These are phyloP conservation scores for Symmetrospora coprosmae DNA, from an alignment of 768 basidiomycete species.

Conservation along the genomic window DNA sequence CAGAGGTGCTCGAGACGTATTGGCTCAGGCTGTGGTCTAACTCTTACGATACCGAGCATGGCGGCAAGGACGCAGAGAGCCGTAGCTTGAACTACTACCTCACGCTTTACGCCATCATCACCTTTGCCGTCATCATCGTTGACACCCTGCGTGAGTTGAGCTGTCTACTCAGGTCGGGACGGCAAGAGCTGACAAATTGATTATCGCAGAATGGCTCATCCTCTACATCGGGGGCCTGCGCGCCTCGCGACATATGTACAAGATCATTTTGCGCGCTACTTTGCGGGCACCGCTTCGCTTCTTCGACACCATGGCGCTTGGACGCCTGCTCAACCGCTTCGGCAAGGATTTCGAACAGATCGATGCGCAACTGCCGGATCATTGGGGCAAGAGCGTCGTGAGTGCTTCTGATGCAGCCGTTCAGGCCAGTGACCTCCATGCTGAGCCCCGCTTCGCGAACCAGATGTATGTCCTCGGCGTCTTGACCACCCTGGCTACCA, in stretches of 20 bases:
- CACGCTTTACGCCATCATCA: constrained; percentile 26
- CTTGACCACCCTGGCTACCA: constrained; percentile 28
- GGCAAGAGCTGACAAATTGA: background rate
- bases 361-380: constrained; percentile 30
- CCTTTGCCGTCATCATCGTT: constrained; percentile 25
- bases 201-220: constrained; percentile 20
- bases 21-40: constrained; percentile 29
- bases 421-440: background rate
- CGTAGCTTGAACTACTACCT: constrained; percentile 27
- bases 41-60: constrained; percentile 12
- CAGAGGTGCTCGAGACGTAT: constrained; percentile 26
- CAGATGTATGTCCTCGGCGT: constrained; percentile 30
- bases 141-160: constrained; percentile 21
- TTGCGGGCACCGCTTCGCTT: constrained; percentile 31
- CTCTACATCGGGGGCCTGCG: constrained; percentile 30
- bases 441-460: background rate
- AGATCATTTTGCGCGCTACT: constrained; percentile 26
- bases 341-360: constrained; percentile 31
- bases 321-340: constrained; percentile 29
- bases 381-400: constrained; percentile 22
- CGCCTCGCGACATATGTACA: constrained; percentile 23
- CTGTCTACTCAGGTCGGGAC: too few relatives aligned
- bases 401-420: background rate
- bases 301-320: constrained; percentile 32
- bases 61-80: background rate